These are phyloP conservation scores for Phyllosticta paracitricarpa DNA, from an alignment of 2,329 filamentous ascomycete species.

Conservation along the genomic window DNA sequence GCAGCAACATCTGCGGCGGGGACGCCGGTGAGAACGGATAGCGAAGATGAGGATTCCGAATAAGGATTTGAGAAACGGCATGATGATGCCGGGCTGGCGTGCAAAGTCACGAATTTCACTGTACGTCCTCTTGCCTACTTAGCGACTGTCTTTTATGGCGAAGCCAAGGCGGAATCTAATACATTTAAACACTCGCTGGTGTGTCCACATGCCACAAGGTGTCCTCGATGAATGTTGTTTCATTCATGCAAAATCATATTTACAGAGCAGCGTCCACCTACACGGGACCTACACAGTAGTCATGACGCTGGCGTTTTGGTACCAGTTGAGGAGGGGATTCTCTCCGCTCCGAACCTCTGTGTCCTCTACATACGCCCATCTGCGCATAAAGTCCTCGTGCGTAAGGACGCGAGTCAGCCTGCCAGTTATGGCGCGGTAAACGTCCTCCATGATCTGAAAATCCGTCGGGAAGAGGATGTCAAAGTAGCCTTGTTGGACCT, in stretches of 20 bases:
- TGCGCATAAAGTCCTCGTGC: constrained; percentile 82
- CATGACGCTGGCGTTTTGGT: constrained; percentile 90
- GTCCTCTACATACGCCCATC: constrained; percentile 85
- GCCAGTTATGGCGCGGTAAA: constrained; percentile 88
- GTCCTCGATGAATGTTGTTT: neutral
- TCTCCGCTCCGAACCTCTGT: constrained; percentile 84
- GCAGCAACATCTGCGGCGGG: constrained; percentile 24
- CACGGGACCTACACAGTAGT: constrained; percentile 56
- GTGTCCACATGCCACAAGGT: neutral
- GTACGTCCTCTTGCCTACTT: too few species aligned
- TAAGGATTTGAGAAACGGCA: too few species aligned
- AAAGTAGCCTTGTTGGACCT: constrained; percentile 98
- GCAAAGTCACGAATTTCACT: too few species aligned
- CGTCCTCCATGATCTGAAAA: constrained; percentile 79
- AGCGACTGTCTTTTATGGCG: too few species aligned
- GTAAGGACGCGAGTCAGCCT: constrained; percentile 76
- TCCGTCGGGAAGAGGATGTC: constrained; percentile 98
- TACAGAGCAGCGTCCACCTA: neutral
- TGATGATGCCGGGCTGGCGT: too few species aligned
- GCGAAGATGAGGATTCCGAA: neutral
- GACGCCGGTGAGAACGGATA: neutral
- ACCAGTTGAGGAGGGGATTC: constrained; percentile 86
- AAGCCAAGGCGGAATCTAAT: too few species aligned
- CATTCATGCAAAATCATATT: neutral
- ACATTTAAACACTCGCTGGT: too few species aligned